Evolutionary conservation across 2,329 filamentous ascomycete genomes (phyloP).

Genomic region (Aureobasidium leucospermi): DNA sequence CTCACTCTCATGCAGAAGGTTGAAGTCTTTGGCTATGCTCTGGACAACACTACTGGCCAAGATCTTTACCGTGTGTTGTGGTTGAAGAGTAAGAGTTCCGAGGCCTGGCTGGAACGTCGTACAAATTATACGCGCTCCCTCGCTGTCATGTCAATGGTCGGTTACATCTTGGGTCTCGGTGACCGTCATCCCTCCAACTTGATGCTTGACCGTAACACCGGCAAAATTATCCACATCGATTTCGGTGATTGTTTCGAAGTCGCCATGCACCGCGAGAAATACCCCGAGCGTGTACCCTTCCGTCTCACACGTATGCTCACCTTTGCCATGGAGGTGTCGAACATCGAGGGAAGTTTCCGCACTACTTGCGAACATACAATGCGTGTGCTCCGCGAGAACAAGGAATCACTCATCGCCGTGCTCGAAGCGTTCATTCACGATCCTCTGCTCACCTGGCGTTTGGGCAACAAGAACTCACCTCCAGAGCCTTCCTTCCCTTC

Average conservation of each 20-base stretch:
- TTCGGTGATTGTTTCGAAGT: slow-evolving; percentile 99
- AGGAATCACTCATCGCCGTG: slow-evolving; percentile 97
- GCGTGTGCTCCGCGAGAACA: slow-evolving; percentile 92
- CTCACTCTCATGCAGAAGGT: slow-evolving; percentile 99
- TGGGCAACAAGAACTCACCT: slow-evolving; percentile 58
- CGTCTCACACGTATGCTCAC: slow-evolving; percentile 97
- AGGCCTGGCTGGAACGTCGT: slow-evolving; percentile 92
- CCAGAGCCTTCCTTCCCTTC: slow-evolving; percentile 52
- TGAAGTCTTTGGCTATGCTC: slow-evolving; percentile 96
- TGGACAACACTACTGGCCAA: slow-evolving; percentile 98
- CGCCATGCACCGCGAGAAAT: slow-evolving; percentile 99
- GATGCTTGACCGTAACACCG: slow-evolving; percentile 91
- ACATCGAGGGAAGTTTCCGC: slow-evolving; percentile 96
- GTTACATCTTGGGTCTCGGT: slow-evolving; percentile 93
- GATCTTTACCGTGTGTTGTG: slow-evolving; percentile 96
- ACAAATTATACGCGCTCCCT: slow-evolving; percentile 98
- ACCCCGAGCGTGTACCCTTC: slow-evolving; percentile 95
- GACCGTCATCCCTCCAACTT: slow-evolving; percentile 97
- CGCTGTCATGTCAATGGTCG: slow-evolving; percentile 99
- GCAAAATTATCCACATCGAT: slow-evolving; percentile 97
- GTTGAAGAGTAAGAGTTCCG: slow-evolving; percentile 97
- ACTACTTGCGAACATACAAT: slow-evolving; percentile 98
- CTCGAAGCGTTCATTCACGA: slow-evolving; percentile 99
- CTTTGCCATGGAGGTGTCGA: slow-evolving; percentile 99
- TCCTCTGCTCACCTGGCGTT: slow-evolving; percentile 94